Percentiles rank a stretch among this genome's conserved stretches.
These are phyloP conservation scores for Trametes villosa DNA, from an alignment of 768 basidiomycete species.

Conservation along the genomic window DNA sequence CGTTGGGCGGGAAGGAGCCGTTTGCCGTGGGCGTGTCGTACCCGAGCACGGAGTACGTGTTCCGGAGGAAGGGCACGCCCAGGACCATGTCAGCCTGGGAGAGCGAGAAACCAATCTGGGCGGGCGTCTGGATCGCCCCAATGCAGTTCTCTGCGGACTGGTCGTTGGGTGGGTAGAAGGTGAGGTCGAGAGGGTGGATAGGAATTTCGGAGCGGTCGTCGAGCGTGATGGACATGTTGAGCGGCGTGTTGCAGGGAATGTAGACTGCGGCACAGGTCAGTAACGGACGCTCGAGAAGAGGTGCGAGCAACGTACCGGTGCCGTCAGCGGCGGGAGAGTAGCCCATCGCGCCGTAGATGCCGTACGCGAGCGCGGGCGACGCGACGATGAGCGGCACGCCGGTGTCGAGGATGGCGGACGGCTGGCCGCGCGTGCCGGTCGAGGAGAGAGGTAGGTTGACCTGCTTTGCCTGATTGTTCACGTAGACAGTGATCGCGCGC, in stretches of 20 bases:
- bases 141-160: conserved; percentile 54
- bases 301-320: conserved; percentile 52
- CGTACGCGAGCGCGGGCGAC: conserved; percentile 64
- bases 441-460: conserved; percentile 42
- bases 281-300: background rate
- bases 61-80: conserved; percentile 78
- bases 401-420: conserved; percentile 73
- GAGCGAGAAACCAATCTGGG: conserved; percentile 43
- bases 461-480: conserved; percentile 44
- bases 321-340: conserved; percentile 62
- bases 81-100: conserved; percentile 71
- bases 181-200: conserved; percentile 78
- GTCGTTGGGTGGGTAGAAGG: conserved; percentile 47
- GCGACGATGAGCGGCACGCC: conserved; percentile 73
- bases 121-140: conserved; percentile 69
- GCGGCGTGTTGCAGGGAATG: conserved; percentile 68
- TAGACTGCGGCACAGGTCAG: conserved; percentile 56
- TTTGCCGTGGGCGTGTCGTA: conserved; percentile 52
- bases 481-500: conserved; percentile 63
- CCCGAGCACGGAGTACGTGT: conserved; percentile 77
- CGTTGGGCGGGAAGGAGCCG: conserved; percentile 48
- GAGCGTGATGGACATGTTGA: conserved; percentile 74
- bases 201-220: conserved; percentile 59
- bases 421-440: conserved; percentile 45
- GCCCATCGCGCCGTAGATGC: conserved; percentile 78